Evolutionary conservation across 1,284 basidiomycete genomes (phyloP).

Genomic region (Melampsora americana): DNA sequence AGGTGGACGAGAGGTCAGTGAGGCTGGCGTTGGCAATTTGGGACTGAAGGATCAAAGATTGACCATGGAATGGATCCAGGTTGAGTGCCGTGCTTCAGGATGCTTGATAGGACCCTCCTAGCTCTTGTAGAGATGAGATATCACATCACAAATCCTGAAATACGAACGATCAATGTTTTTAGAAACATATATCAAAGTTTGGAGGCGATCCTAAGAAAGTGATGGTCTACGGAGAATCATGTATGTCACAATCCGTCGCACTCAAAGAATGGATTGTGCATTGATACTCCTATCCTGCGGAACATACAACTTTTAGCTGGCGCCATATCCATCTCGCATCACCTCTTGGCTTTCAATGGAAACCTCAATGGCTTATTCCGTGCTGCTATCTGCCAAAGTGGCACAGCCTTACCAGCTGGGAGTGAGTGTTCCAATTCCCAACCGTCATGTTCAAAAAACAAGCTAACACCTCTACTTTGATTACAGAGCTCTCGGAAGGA

Average conservation of each 20-base stretch:
- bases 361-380: conserved; percentile 38
- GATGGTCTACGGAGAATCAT: conserved; percentile 49
- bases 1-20: conserved; percentile 59
- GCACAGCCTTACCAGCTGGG: conserved; percentile 25
- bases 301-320: conserved; percentile 15
- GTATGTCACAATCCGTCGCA: neutral
- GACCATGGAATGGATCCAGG: conserved; percentile 49
- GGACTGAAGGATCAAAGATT: conserved; percentile 56
- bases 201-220: conserved; percentile 54
- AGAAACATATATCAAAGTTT: conserved; percentile 53
- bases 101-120: neutral
- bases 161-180: neutral
- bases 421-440: conserved; percentile 8
- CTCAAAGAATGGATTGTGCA: too few species aligned
- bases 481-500: conserved; percentile 39
- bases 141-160: neutral
- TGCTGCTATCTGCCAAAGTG: conserved; percentile 40
- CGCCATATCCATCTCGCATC: conserved; percentile 40
- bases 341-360: conserved; percentile 31
- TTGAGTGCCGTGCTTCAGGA: neutral
- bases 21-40: conserved; percentile 59
- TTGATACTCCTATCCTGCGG: neutral
- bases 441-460: neutral
- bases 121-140: too few species aligned
- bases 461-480: neutral